Percentiles rank a stretch among this genome's conserved stretches.
Conservation (phyloP, 1,284 basidiomycete genomes). For the Microbotryum scabiosae region DNA sequence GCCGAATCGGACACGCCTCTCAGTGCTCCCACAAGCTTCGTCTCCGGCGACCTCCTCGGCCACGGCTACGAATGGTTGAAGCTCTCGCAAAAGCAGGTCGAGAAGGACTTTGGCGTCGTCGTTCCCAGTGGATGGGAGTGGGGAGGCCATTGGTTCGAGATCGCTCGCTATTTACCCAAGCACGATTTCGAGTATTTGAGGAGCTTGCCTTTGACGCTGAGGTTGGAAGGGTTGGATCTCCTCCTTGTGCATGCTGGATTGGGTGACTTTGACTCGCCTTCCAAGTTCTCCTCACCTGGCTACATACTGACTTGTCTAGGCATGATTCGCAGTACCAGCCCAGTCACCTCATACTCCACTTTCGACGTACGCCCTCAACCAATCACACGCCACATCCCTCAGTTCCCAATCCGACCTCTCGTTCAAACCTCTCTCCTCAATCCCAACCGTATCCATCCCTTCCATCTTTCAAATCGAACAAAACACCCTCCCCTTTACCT, state of each 20-base stretch:
- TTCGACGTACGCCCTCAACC: background rate
- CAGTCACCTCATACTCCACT: background rate
- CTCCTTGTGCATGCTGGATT: slow-evolving; percentile 77
- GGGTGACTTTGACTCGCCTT: slow-evolving; percentile 2
- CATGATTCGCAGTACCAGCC: background rate
- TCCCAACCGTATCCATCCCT: background rate
- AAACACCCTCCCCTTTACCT: slow-evolving; percentile 31
- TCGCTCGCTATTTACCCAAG: slow-evolving; percentile 56
- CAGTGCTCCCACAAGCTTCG: background rate
- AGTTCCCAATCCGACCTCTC: slow-evolving; percentile 4
- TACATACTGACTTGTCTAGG: background rate
- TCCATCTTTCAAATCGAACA: slow-evolving; percentile 18
- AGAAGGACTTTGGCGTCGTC: slow-evolving; percentile 15
- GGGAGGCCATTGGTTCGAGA: slow-evolving; percentile 62
- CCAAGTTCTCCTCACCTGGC: background rate
- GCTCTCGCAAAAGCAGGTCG: slow-evolving; percentile 5
- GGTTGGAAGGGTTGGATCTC: slow-evolving; percentile 65
- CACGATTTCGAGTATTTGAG: slow-evolving; percentile 60
- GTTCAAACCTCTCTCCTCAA: slow-evolving; percentile 7
- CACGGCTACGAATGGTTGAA: slow-evolving; percentile 19
- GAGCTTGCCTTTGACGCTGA: slow-evolving; percentile 60
- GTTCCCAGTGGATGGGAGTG: slow-evolving; percentile 54
- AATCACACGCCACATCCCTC: background rate
- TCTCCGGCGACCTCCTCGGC: slow-evolving; percentile 16
- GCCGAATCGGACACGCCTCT: background rate